phyloP scores from a whole-genome alignment of 768 basidiomycete genomes.

The Boletus tomentosulus region DNA sequence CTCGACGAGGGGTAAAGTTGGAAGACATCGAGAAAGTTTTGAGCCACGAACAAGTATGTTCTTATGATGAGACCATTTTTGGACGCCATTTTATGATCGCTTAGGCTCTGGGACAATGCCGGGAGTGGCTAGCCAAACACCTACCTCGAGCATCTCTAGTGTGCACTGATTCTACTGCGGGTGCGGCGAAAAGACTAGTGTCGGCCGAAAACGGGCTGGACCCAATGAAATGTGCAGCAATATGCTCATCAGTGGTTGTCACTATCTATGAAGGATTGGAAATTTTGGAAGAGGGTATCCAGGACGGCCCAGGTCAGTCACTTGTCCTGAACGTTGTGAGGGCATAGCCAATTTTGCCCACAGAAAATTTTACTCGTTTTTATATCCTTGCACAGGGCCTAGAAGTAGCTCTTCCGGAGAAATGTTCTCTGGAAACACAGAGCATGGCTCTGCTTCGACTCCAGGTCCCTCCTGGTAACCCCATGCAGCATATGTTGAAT shows the following conservation, averaged over 20 bases:
- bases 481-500: constrained; percentile 3
- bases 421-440: constrained; percentile 17
- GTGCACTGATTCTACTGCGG: constrained; percentile 68
- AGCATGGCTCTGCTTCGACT: constrained; percentile 40
- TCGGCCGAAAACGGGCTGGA: constrained; percentile 34
- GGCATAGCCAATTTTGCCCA: neutral
- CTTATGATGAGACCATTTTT: neutral
- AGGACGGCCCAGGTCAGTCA: constrained; percentile 40
- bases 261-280: constrained; percentile 59
- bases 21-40: constrained; percentile 54
- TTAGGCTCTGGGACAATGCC: constrained; percentile 78
- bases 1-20: constrained; percentile 52
- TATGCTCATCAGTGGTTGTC: constrained; percentile 65
- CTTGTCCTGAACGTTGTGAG: neutral
- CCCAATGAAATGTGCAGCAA: constrained; percentile 57
- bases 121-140: constrained; percentile 49
- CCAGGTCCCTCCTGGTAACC: constrained; percentile 3
- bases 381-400: constrained; percentile 47
- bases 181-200: constrained; percentile 50
- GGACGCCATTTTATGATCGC: neutral
- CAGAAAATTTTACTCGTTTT: constrained; percentile 71
- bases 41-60: constrained; percentile 75
- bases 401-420: constrained; percentile 26
- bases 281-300: constrained; percentile 58
- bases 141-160: constrained; percentile 51